phyloP scores from a whole-genome alignment of 352 stramenopile genomes.

The Pythium sukuiense region DNA sequence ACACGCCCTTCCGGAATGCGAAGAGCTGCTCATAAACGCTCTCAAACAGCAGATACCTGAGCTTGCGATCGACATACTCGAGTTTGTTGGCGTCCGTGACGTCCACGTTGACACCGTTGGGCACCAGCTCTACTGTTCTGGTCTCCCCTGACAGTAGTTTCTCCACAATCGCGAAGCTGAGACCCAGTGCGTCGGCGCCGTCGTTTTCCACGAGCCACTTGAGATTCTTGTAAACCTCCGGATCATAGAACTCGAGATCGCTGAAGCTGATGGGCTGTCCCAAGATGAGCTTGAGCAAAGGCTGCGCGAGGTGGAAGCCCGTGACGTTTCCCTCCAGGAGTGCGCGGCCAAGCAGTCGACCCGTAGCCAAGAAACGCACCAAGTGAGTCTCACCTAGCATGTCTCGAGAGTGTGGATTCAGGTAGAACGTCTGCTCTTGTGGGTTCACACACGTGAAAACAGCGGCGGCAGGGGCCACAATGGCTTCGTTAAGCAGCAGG shows the following conservation, averaged over 20 bases:
- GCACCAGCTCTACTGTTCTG: background rate
- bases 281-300: slow-evolving; percentile 47
- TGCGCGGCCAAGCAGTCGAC: slow-evolving; percentile 45
- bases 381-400: slow-evolving; percentile 32
- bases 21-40: slow-evolving; percentile 88
- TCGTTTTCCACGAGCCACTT: slow-evolving; percentile 34
- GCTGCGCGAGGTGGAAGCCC: slow-evolving; percentile 82
- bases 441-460: slow-evolving; percentile 43
- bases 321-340: slow-evolving; percentile 89
- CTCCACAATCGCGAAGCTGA: slow-evolving; percentile 42
- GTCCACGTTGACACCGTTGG: slow-evolving; percentile 33
- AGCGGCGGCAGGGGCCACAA: slow-evolving; percentile 34
- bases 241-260: slow-evolving; percentile 45
- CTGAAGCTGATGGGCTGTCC: slow-evolving; percentile 29
- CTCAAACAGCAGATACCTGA: slow-evolving; percentile 93
- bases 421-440: slow-evolving; percentile 45
- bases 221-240: slow-evolving; percentile 28
- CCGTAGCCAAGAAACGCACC: slow-evolving; percentile 39
- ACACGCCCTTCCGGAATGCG: slow-evolving; percentile 93
- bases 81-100: slow-evolving; percentile 95
- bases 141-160: slow-evolving; percentile 3
- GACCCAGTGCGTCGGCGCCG: slow-evolving; percentile 35
- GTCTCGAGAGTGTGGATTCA: slow-evolving; percentile 40
- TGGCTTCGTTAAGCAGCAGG: slow-evolving; percentile 45
- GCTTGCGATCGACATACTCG: slow-evolving; percentile 90